Base-by-base conservation (phyloP, 2,329 filamentous ascomycete species). In the Bipolaris oryzae region DNA sequence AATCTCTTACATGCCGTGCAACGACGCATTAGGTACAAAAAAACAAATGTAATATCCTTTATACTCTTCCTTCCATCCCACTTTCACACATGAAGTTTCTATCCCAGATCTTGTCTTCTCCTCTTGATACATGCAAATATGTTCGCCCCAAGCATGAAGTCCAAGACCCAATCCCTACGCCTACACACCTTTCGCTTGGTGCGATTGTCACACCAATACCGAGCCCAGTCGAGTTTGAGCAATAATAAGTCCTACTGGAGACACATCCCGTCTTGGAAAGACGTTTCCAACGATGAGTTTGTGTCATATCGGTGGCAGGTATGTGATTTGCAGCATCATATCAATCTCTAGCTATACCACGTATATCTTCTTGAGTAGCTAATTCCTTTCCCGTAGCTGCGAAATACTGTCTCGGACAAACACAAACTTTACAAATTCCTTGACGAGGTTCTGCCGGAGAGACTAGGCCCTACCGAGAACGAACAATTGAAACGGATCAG, bases 221-320 rank as follows among this genome's bases (percentile, higher is more conserved):
- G 57, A 16, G 10, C 39, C 7, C 50, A 63, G 18, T 70, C 65
- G 9, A 68, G 56, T 1, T 52, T 52, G 5, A 9, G 21, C n/a
- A 47, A 52, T 13, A 37, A 60, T 31, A 64, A 67, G 2, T 60
- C 55, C 42, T 86, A 85, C 61, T 86, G 84, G 84, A 78, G 79
- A 20, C 78, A 77, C 15, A 75, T 85, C 15, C 71, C 78, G 1
- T 66, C 77, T 20, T 87, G 83, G 83, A 74, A 78, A 52, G 64
- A 84, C 60, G 76, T 85, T 0, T 65, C 80, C 0, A 64, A 73
- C 2, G 70, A 80, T 1, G 74, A 84, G 0, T 87, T 86, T 60
- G 73, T 84, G 18, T 82, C 77, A 33, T 83, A 85, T 56, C 69
- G 75, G 10, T 87, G 84, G 82, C 81, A 83, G 62, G 84, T 85